Evolutionary conservation across 2,329 filamentous ascomycete species (phyloP).

Genomic region (Tolypocladium tundrense): DNA sequence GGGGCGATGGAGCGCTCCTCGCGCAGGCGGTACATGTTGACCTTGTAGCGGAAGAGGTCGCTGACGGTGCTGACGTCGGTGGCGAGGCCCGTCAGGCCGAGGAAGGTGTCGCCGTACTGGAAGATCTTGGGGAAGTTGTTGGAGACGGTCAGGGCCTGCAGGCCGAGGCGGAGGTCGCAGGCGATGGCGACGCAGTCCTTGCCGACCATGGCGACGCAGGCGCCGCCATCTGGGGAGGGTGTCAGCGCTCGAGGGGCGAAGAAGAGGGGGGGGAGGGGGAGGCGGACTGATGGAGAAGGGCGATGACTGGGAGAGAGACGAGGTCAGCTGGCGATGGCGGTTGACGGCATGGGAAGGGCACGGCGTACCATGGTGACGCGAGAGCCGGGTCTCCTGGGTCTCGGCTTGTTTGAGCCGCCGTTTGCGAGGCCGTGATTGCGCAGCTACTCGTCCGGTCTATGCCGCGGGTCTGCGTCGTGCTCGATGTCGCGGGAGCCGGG

Average conservation of each 20-base stretch:
- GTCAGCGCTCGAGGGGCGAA: neutral
- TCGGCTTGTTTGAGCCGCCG: neutral
- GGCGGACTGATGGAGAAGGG: slow-evolving; percentile 89
- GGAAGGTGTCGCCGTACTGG: slow-evolving; percentile 89
- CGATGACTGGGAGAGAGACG: slow-evolving; percentile 51
- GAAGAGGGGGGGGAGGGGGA: neutral
- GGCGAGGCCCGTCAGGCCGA: slow-evolving; percentile 90
- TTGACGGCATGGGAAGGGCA: neutral
- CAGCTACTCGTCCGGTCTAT: neutral
- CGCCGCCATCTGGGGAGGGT: slow-evolving; percentile 59
- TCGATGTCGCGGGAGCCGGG: neutral
- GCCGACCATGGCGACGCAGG: slow-evolving; percentile 97
- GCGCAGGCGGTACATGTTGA: slow-evolving; percentile 98
- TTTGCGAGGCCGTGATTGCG: neutral
- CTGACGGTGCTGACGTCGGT: slow-evolving; percentile 92
- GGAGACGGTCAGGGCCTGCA: slow-evolving; percentile 92
- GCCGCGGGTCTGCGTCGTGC: neutral
- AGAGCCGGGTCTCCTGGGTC: neutral
- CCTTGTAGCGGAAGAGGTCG: slow-evolving; percentile 98
- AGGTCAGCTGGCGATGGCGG: slow-evolving; percentile 15
- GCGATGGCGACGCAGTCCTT: slow-evolving; percentile 99
- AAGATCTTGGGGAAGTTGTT: slow-evolving; percentile 99
- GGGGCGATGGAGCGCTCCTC: slow-evolving; percentile 96
- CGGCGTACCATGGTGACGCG: slow-evolving; percentile 1
- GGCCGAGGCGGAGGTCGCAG: slow-evolving; percentile 93